Conservation (phyloP, 345 rosid species). For the Euphorbia tirucalli region DNA sequence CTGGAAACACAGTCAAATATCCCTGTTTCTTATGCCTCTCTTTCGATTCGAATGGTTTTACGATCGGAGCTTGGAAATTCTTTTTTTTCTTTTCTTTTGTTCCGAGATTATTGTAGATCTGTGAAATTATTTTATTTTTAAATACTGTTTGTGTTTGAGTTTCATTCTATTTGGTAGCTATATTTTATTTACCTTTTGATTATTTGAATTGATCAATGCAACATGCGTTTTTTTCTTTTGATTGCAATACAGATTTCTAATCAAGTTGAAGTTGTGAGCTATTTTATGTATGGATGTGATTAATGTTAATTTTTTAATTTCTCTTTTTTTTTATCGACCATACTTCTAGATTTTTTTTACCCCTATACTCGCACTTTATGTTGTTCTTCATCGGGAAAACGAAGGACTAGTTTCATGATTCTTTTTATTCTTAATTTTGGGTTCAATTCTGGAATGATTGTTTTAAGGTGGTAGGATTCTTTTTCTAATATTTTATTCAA, state of each 20-base stretch:
- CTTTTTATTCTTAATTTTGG: no score
- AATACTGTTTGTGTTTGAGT: background rate
- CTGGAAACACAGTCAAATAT: no score
- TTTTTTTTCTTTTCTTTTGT: background rate
- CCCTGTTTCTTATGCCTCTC: no score
- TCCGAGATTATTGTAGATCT: constrained; percentile 9
- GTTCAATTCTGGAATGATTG: no score
- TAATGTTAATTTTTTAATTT: background rate
- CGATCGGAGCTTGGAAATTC: background rate
- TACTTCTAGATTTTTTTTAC: background rate
- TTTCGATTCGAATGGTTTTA: background rate
- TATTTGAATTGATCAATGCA: background rate
- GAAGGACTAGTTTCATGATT: no score
- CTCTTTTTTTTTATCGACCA: background rate
- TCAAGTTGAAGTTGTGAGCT: background rate
- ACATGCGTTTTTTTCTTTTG: background rate
- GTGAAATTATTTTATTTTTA: no score
- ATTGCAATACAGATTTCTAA: background rate
- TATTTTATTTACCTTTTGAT: background rate
- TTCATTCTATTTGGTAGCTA: background rate
- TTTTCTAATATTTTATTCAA: no score
- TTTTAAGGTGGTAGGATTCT: no score
- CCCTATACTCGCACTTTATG: background rate
- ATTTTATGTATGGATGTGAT: background rate
- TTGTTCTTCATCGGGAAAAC: background rate